Conservation (phyloP, 2,329 filamentous ascomycete genomes). For the Fusarium sp. region DNA sequence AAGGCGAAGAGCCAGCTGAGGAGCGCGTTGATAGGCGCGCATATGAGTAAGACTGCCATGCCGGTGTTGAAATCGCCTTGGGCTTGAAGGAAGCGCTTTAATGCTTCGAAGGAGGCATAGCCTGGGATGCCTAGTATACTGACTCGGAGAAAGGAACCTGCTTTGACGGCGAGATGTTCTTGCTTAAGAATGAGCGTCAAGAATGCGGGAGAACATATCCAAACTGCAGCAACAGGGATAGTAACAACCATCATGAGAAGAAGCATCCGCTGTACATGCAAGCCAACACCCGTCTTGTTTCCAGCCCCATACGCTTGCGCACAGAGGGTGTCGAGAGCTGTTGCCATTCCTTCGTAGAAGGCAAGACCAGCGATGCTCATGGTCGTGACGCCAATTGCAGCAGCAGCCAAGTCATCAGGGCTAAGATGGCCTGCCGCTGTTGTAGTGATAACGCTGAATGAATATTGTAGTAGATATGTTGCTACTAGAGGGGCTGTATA, state of each 20-base stretch:
- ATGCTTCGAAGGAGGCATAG: constrained; percentile 64
- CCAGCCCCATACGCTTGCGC: constrained; percentile 49
- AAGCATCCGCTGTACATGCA: constrained; percentile 64
- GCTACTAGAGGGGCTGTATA: constrained; percentile 58
- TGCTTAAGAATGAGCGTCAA: constrained; percentile 59
- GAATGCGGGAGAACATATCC: constrained; percentile 60
- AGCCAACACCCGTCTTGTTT: constrained; percentile 57
- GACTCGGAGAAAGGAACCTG: constrained; percentile 60
- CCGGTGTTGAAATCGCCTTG: constrained; percentile 64
- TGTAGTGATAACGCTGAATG: constrained; percentile 61
- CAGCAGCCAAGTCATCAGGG: constrained; percentile 62
- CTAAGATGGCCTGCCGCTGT: constrained; percentile 63
- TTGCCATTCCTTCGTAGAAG: constrained; percentile 47
- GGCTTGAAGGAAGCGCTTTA: constrained; percentile 65
- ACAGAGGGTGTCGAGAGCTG: constrained; percentile 42
- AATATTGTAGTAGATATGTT: constrained; percentile 66
- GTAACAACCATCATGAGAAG: constrained; percentile 59
- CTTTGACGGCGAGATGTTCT: constrained; percentile 57
- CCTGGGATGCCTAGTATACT: constrained; percentile 62
- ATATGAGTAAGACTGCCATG: constrained; percentile 58
- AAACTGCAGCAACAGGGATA: constrained; percentile 60
- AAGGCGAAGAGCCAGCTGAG: constrained; percentile 62
- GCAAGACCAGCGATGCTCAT: constrained; percentile 65
- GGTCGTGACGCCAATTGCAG: constrained; percentile 62
- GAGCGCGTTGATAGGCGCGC: constrained; percentile 59